These are phyloP conservation scores for Colletotrichum tabaci DNA, from an alignment of 2,329 filamentous ascomycete genomes.

Conservation along the genomic window DNA sequence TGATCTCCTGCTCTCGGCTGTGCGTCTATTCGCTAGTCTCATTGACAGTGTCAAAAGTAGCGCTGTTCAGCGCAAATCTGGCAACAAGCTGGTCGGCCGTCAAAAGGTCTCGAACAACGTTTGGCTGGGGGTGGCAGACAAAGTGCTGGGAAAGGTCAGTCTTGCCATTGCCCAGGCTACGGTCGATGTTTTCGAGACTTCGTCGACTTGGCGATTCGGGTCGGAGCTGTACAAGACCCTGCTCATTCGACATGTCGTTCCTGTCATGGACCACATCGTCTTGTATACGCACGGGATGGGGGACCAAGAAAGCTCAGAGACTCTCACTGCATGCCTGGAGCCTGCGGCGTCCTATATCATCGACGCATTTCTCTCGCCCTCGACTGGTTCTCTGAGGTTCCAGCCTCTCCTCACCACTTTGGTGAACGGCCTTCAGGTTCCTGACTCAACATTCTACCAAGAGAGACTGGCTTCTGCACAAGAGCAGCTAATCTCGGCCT, in stretches of 20 bases:
- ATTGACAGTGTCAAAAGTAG: constrained; percentile 82
- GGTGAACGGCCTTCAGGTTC: constrained; percentile 71
- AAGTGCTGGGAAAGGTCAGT: constrained; percentile 80
- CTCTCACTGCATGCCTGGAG: constrained; percentile 74
- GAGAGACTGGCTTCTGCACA: constrained; percentile 69
- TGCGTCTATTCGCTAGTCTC: constrained; percentile 81
- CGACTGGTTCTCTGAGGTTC: constrained; percentile 79
- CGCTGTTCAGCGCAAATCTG: constrained; percentile 75
- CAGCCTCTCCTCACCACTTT: constrained; percentile 83
- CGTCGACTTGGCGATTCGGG: constrained; percentile 87
- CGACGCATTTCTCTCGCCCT: constrained; percentile 81
- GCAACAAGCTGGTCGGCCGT: constrained; percentile 63
- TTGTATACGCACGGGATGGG: constrained; percentile 83
- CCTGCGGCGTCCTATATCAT: constrained; percentile 83
- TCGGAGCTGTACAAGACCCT: constrained; percentile 76
- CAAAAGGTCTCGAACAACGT: constrained; percentile 65
- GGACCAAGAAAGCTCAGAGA: constrained; percentile 63
- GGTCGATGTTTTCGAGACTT: constrained; percentile 89
- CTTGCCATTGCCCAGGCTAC: constrained; percentile 81
- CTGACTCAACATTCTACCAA: constrained; percentile 74
- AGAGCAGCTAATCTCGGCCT: constrained; percentile 73
- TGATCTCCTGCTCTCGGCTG: constrained; percentile 81
- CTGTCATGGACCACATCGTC: constrained; percentile 80
- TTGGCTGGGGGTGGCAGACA: constrained; percentile 83
- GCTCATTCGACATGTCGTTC: constrained; percentile 78